These are phyloP conservation scores for Fusarium sp. DNA, from an alignment of 2,329 filamentous ascomycete species.

Conservation along the genomic window DNA sequence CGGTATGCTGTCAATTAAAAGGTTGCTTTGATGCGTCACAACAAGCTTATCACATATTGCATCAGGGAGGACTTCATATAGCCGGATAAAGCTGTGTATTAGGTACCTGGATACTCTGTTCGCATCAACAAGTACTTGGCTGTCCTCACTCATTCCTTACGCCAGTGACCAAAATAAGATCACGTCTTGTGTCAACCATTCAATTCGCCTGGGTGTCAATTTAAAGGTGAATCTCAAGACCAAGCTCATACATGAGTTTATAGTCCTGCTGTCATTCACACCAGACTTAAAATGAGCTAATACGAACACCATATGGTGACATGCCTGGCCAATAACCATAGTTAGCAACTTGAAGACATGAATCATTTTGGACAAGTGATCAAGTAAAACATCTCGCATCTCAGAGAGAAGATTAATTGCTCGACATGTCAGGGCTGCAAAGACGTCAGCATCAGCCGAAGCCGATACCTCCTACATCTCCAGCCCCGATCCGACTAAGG, in stretches of 20 bases:
- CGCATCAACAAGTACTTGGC: not conserved
- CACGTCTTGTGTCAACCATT: not conserved
- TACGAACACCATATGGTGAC: not conserved
- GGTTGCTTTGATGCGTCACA: not conserved
- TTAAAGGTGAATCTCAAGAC: not conserved
- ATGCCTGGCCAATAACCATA: slow-evolving; percentile 16
- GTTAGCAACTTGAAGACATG: slow-evolving; percentile 29
- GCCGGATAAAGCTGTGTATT: not conserved
- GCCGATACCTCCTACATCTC: slow-evolving; percentile 50
- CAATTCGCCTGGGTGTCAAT: not conserved
- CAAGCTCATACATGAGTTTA: not conserved
- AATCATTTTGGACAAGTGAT: not conserved
- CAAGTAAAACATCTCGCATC: slow-evolving; percentile 16
- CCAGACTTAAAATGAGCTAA: not conserved
- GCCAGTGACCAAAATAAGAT: not conserved
- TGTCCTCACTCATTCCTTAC: not conserved
- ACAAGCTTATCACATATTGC: not conserved
- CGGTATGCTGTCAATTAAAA: not conserved
- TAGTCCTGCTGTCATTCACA: not conserved
- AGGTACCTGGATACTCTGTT: not conserved
- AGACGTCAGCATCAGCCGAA: slow-evolving; percentile 48
- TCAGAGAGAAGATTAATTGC: slow-evolving; percentile 70
- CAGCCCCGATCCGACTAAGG: slow-evolving; percentile 82
- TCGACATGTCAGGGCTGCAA: slow-evolving; percentile 58
- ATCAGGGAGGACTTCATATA: not conserved